Conservation (phyloP, 2,329 filamentous ascomycete genomes). For the Plectosphaerella sp. region DNA sequence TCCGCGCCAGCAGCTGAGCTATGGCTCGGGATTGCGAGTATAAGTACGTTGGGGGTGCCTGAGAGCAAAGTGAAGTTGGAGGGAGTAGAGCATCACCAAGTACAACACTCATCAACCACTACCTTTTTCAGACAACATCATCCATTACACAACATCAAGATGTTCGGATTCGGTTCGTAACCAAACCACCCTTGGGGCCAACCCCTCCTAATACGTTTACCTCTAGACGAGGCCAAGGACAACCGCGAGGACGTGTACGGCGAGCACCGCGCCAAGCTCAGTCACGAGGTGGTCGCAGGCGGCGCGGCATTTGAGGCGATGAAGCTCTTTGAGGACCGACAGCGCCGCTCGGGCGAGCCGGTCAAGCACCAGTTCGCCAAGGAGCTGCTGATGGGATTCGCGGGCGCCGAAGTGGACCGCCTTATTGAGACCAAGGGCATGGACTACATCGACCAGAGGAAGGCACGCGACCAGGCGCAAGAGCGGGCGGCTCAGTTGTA, state of each 20-base stretch:
- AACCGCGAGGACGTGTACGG: conserved; percentile 17
- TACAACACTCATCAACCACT: too few relatives aligned
- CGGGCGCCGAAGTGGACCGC: conserved; percentile 72
- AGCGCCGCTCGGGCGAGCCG: conserved; percentile 59
- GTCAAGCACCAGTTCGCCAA: conserved; percentile 74
- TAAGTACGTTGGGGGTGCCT: too few relatives aligned
- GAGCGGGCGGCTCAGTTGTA: conserved; percentile 56
- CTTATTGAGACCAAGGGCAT: conserved; percentile 68
- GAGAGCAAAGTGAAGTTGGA: too few relatives aligned
- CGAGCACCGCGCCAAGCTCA: conserved; percentile 23
- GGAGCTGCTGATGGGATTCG: conserved; percentile 68
- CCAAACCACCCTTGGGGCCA: not conserved
- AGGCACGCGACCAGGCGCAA: conserved; percentile 55
- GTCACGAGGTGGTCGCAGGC: conserved; percentile 70
- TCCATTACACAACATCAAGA: not conserved
- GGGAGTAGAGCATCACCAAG: too few relatives aligned
- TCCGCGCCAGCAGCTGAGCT: too few relatives aligned
- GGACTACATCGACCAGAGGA: conserved; percentile 52
- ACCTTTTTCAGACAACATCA: too few relatives aligned
- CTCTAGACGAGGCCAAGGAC: conserved; percentile 10
- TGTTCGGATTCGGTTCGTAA: conserved; percentile 13
- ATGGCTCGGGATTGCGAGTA: too few relatives aligned
- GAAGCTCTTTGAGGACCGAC: conserved; percentile 73
- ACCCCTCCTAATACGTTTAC: too few relatives aligned
- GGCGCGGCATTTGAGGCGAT: conserved; percentile 76